These are phyloP conservation scores for Microbotryum intermedium DNA, from an alignment of 1,284 basidiomycete genomes.

Conservation along the genomic window DNA sequence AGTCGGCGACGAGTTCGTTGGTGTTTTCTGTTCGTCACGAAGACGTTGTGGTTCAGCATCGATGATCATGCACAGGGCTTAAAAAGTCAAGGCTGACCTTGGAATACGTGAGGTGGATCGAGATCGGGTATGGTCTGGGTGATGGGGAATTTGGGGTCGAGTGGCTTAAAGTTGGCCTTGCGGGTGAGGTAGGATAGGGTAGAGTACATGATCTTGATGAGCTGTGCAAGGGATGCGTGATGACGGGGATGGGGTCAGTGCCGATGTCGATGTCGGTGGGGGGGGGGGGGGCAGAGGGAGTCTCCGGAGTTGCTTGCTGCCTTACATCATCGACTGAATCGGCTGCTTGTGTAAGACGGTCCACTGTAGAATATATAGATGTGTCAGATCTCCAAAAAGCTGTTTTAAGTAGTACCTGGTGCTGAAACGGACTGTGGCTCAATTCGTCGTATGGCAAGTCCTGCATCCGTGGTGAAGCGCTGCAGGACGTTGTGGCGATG, in stretches of 20 bases:
- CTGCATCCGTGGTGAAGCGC: too few species aligned
- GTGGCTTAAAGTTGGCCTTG: conserved; percentile 60
- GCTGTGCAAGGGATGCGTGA: conserved; percentile 41
- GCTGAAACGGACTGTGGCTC: too few species aligned
- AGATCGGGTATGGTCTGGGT: conserved; percentile 64
- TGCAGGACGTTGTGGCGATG: too few species aligned
- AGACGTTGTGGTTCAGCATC: not conserved
- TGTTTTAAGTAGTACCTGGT: too few species aligned
- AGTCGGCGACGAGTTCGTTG: conserved; percentile 65
- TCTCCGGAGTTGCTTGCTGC: too few species aligned
- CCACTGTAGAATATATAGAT: conserved; percentile 13
- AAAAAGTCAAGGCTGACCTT: conserved; percentile 44
- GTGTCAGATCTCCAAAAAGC: too few species aligned
- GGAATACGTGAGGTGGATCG: conserved; percentile 60
- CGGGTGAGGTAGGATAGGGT: conserved; percentile 64
- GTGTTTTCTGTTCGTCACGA: conserved; percentile 52
- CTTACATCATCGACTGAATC: conserved; percentile 24
- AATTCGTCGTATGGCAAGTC: too few species aligned
- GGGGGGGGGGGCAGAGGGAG: not conserved
- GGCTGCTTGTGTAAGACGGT: conserved; percentile 28
- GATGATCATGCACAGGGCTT: too few species aligned
- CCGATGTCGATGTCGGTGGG: not conserved
- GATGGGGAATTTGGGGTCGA: conserved; percentile 60
- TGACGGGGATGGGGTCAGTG: not conserved
- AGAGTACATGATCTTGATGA: conserved; percentile 71